These are phyloP conservation scores for Suhomyces yuchorum DNA, from an alignment of 1,139 yeast species.

Conservation along the genomic window DNA sequence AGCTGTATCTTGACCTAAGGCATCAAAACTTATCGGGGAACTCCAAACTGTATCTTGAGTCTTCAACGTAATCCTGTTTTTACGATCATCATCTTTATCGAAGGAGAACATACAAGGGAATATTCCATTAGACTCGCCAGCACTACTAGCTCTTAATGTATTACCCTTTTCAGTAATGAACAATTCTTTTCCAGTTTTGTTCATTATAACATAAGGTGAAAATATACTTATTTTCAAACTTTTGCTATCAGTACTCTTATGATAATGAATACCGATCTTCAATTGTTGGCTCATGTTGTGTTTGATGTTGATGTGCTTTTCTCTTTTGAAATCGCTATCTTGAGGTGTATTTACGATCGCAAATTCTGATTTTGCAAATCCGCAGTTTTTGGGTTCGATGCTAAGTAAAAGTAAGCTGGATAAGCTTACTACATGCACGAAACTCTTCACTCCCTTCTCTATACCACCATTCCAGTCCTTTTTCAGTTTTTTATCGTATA, in stretches of 20 bases:
- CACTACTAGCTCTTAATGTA: constrained; percentile 41
- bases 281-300: constrained; percentile 68
- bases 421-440: constrained; percentile 80
- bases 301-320: constrained; percentile 49
- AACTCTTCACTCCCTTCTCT: constrained; percentile 63
- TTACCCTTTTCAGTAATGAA: constrained; percentile 62
- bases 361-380: constrained; percentile 72
- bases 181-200: constrained; percentile 73
- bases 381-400: constrained; percentile 67
- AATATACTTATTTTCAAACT: constrained; percentile 69
- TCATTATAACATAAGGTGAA: constrained; percentile 81
- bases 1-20: constrained; percentile 81
- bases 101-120: constrained; percentile 86
- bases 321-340: constrained; percentile 57
- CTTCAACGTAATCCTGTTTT: constrained; percentile 68
- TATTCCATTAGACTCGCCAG: constrained; percentile 26
- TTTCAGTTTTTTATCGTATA: constrained; percentile 76
- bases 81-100: constrained; percentile 56
- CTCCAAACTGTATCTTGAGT: constrained; percentile 80
- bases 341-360: constrained; percentile 72
- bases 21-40: constrained; percentile 78
- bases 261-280: constrained; percentile 66
- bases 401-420: constrained; percentile 70
- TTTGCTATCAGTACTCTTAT: constrained; percentile 46
- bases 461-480: constrained; percentile 69